phyloP scores from a whole-genome alignment of 345 rosid genomes.

The Gossypium thurberi region DNA sequence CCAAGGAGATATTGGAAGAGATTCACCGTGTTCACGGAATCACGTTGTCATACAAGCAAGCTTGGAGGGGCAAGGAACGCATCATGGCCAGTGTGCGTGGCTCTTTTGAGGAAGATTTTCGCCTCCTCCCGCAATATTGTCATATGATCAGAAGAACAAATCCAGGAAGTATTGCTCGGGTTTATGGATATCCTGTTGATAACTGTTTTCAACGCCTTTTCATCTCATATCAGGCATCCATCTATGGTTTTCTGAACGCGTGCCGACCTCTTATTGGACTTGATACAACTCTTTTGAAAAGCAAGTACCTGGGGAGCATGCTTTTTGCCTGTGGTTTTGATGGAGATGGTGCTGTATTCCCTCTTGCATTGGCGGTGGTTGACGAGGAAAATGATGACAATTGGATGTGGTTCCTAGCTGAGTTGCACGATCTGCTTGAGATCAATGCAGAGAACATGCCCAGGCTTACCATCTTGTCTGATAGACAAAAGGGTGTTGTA shows the following conservation, averaged over 20 bases:
- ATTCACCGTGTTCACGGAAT: conserved; percentile 82
- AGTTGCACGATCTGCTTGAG: conserved; percentile 69
- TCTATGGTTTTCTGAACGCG: conserved; percentile 69
- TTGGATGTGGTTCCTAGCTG: conserved; percentile 85
- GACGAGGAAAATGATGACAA: conserved; percentile 70
- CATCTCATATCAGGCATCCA: conserved; percentile 74
- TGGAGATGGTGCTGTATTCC: conserved; percentile 80
- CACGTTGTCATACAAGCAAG: conserved; percentile 81
- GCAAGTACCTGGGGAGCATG: conserved; percentile 72
- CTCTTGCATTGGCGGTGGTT: conserved; percentile 74
- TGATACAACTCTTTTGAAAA: conserved; percentile 58
- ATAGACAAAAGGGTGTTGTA: conserved; percentile 52
- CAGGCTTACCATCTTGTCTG: conserved; percentile 73
- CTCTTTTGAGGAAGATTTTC: conserved; percentile 83
- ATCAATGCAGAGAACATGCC: conserved; percentile 76
- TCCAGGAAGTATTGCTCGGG: conserved; percentile 71
- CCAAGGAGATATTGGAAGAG: conserved; percentile 88
- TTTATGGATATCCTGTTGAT: conserved; percentile 51
- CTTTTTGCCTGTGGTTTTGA: conserved; percentile 87
- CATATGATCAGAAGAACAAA: conserved; percentile 66
- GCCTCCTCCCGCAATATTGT: conserved; percentile 84
- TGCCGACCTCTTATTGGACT: conserved; percentile 84
- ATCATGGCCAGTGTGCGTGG: conserved; percentile 74
- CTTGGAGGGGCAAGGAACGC: conserved; percentile 96
- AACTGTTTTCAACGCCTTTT: conserved; percentile 70